Percentiles rank a stretch among this genome's conserved stretches.
Conservation (phyloP, 1,284 basidiomycete species). For the Golubevia sp. region DNA sequence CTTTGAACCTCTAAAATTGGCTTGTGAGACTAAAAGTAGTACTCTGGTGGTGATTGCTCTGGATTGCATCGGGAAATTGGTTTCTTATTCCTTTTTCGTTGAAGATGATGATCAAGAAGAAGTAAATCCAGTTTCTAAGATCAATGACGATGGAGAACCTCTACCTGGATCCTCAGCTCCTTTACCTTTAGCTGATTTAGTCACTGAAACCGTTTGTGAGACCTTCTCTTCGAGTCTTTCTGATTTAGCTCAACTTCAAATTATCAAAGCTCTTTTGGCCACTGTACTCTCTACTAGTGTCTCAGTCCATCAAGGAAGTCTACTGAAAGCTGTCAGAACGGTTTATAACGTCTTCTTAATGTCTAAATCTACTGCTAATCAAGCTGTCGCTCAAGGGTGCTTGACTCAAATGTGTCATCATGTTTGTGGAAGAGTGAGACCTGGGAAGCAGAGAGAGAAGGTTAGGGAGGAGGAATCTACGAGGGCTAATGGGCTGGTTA, state of each 20-base stretch:
- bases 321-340: constrained; percentile 74
- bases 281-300: constrained; percentile 49
- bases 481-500: neutral
- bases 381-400: constrained; percentile 57
- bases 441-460: neutral
- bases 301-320: constrained; percentile 53
- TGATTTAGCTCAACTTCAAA: constrained; percentile 39
- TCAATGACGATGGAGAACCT: constrained; percentile 12
- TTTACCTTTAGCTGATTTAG: constrained; percentile 46
- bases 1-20: constrained; percentile 56
- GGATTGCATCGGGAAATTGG: constrained; percentile 59
- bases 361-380: constrained; percentile 48
- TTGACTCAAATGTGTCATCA: constrained; percentile 57
- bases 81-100: constrained; percentile 59
- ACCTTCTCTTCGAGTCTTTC: constrained; percentile 22
- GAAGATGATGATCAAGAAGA: constrained; percentile 21
- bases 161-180: constrained; percentile 10
- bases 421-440: constrained; percentile 48
- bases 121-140: neutral
- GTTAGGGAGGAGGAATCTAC: neutral
- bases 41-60: constrained; percentile 46
- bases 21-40: constrained; percentile 46
- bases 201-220: constrained; percentile 58
- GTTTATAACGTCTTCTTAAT: constrained; percentile 60
- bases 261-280: constrained; percentile 59